These are phyloP conservation scores for Grosmannia serpens DNA, from an alignment of 2,329 filamentous ascomycete species.

Conservation along the genomic window DNA sequence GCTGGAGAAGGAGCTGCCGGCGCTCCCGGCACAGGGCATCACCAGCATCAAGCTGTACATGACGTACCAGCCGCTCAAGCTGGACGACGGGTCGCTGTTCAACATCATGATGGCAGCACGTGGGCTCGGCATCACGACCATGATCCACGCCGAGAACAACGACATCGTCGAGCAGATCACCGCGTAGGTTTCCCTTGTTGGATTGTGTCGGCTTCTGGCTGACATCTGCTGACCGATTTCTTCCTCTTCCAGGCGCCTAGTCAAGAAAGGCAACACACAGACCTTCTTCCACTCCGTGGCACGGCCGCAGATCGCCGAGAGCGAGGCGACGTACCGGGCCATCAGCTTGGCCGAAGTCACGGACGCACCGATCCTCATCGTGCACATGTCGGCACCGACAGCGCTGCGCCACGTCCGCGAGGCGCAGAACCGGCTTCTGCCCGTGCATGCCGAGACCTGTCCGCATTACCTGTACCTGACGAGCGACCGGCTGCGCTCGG, in stretches of 20 bases:
- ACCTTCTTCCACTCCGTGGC: slow-evolving; percentile 35
- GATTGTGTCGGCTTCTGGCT: background rate
- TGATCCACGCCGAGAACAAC: slow-evolving; percentile 53
- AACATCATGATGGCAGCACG: slow-evolving; percentile 35
- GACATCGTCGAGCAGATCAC: slow-evolving; percentile 37
- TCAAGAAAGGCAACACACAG: slow-evolving; percentile 17
- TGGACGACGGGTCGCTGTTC: slow-evolving; percentile 37
- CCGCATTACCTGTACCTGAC: slow-evolving; percentile 46
- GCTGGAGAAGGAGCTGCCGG: slow-evolving; percentile 30
- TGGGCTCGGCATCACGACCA: slow-evolving; percentile 37
- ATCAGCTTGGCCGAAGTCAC: slow-evolving; percentile 37
- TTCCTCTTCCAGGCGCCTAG: slow-evolving; percentile 12
- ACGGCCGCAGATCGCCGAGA: slow-evolving; percentile 32
- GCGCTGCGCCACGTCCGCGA: slow-evolving; percentile 35
- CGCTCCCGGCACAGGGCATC: slow-evolving; percentile 26
- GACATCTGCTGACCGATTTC: background rate
- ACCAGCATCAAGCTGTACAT: slow-evolving; percentile 40
- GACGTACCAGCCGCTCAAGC: slow-evolving; percentile 37
- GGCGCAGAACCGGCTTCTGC: slow-evolving; percentile 37
- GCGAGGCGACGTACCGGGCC: slow-evolving; percentile 36
- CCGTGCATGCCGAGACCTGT: slow-evolving; percentile 45
- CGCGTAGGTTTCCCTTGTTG: slow-evolving; percentile 8
- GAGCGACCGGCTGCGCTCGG: slow-evolving; percentile 21
- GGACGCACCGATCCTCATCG: slow-evolving; percentile 40
- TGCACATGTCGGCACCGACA: slow-evolving; percentile 36